These are phyloP conservation scores for Fusarium heterosporum DNA, from an alignment of 2,329 filamentous ascomycete genomes.

Conservation along the genomic window DNA sequence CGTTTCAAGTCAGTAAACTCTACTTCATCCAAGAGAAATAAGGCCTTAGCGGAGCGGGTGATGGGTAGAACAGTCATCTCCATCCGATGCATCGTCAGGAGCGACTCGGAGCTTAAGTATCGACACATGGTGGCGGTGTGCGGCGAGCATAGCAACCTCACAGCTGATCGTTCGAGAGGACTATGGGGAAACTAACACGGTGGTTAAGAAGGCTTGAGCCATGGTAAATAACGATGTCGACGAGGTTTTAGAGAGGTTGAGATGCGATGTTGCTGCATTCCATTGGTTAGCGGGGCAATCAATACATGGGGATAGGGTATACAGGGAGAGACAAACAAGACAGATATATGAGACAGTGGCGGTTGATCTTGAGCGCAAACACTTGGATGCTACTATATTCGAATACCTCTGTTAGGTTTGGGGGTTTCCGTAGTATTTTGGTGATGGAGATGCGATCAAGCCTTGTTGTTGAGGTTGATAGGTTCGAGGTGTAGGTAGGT, in stretches of 20 bases:
- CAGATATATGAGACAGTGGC: slow-evolving; percentile 32
- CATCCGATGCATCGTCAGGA: slow-evolving; percentile 49
- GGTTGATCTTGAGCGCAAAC: slow-evolving; percentile 11
- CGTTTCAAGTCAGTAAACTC: slow-evolving; percentile 48
- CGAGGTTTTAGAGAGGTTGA: slow-evolving; percentile 23
- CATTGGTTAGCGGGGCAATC: slow-evolving; percentile 58
- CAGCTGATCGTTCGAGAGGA: neutral
- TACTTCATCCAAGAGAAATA: slow-evolving; percentile 34
- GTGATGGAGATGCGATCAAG: slow-evolving; percentile 6
- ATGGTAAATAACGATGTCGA: slow-evolving; percentile 45
- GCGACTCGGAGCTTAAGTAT: slow-evolving; percentile 51
- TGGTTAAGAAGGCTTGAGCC: slow-evolving; percentile 57
- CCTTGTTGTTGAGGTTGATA: slow-evolving; percentile 35
- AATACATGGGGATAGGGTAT: slow-evolving; percentile 12
- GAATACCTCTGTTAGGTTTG: slow-evolving; percentile 22
- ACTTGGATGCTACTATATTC: slow-evolving; percentile 17
- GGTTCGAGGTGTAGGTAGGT: slow-evolving; percentile 18
- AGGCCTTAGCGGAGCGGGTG: slow-evolving; percentile 33
- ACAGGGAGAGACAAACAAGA: slow-evolving; percentile 28
- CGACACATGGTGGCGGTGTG: slow-evolving; percentile 46
- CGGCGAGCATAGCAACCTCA: slow-evolving; percentile 10
- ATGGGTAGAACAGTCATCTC: slow-evolving; percentile 50
- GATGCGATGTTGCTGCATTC: slow-evolving; percentile 51
- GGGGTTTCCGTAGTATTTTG: slow-evolving; percentile 19
- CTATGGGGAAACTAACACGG: slow-evolving; percentile 53